Evolutionary conservation across 202 grass and related monocot genomes (phyloP), one percentile per base, ranked within the genome.

Genomic region (Saccharum hybrid): DNA sequence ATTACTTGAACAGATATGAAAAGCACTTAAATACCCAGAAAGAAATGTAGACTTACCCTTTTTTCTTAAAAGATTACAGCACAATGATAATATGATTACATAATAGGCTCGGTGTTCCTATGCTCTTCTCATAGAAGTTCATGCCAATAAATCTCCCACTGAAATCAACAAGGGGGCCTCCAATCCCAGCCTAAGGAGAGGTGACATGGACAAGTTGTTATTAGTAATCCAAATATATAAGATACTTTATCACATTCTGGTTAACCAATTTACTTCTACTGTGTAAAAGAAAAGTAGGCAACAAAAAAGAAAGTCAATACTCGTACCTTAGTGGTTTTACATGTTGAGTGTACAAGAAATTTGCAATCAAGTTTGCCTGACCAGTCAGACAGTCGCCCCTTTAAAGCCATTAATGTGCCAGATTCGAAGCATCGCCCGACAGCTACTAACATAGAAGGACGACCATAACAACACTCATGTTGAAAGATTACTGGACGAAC

Each of bases 151-250:
- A 56, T 9, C 34, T 74, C 8, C 71, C 71, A 10, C 19, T 14
- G 6, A 74, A 74, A 54, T 16, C 28, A 74, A 74, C 45, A 54
- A 74, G 71, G 14, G 46, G 46, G 13, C 28, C 71, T 74, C 71
- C 46, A 36, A 74, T 74, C 1, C 45, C 71, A 74, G 46, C 46
- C 71, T 74, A 51, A 16, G 3, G 14, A 54, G 31, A 34, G 28
- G 26, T 52, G 13, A 48, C 45, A 48, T 48, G 45, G 45, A 48
- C 45, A 5, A 28, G 11, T 46, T 48, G 13, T 15, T 15, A 48
- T 48, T 46, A 23, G 12, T 49, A 9, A 73, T 73, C 16, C 28
- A 34, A 73, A 48, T 28, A 73, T 13, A 54, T 54, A 52, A 34
- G 43, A 15, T 11, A 73, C 14, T 73, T 52, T 46, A 46, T 12